phyloP scores from a whole-genome alignment of 2,329 filamentous ascomycete species.

The Colletotrichum sublineola region DNA sequence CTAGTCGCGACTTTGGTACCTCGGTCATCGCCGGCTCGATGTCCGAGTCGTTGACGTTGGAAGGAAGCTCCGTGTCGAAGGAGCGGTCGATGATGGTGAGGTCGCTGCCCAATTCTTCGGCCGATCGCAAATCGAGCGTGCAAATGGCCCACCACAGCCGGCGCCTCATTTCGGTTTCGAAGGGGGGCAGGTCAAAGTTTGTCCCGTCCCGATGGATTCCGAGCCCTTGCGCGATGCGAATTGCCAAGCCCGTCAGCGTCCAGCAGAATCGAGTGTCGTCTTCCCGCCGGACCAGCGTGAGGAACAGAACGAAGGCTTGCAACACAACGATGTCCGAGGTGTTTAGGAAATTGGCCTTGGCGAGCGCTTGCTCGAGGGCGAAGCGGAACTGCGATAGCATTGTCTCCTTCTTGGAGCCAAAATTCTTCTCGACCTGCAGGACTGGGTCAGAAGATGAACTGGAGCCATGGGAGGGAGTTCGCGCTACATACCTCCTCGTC shows the following conservation, averaged over 20 bases:
- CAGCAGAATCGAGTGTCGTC: conserved; percentile 69
- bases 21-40: conserved; percentile 62
- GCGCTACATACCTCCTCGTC: conserved; percentile 65
- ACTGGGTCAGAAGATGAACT: background rate
- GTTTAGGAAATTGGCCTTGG: conserved; percentile 69
- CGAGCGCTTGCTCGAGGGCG: conserved; percentile 69
- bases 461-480: too few relatives aligned
- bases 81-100: conserved; percentile 56
- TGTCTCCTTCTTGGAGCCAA: conserved; percentile 59
- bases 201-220: conserved; percentile 71
- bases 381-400: conserved; percentile 63
- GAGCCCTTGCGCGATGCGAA: conserved; percentile 71
- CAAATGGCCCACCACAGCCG: conserved; percentile 73
- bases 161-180: conserved; percentile 71
- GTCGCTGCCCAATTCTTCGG: conserved; percentile 66
- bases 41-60: conserved; percentile 65
- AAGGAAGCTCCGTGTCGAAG: conserved; percentile 64
- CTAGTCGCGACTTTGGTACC: conserved; percentile 60
- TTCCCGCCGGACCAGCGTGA: conserved; percentile 61
- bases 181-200: conserved; percentile 65
- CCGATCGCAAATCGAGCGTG: conserved; percentile 66
- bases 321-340: conserved; percentile 69
- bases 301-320: conserved; percentile 70
- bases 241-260: conserved; percentile 69
- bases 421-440: conserved; percentile 53